A percentile compares a stretch with the other conserved stretches of the same genome.
These are phyloP conservation scores for Dryas alaskensis DNA, from an alignment of 306 rosid species.

Conservation along the genomic window DNA sequence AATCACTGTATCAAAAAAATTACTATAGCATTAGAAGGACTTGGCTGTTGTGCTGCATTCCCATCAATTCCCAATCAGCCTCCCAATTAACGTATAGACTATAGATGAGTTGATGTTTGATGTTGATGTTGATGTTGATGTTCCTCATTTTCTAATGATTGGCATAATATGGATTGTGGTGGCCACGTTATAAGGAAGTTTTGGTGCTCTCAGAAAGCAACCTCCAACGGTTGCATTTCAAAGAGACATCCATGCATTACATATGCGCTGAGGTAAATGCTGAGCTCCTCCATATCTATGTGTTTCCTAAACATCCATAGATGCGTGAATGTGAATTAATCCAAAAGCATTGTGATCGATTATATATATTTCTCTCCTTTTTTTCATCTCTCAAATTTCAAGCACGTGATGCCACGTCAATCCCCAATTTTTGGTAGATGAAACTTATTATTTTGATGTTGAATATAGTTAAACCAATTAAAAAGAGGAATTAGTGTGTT, in stretches of 20 bases:
- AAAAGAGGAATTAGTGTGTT: conserved; percentile 30
- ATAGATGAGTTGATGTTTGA: not conserved
- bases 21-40: too few relatives aligned
- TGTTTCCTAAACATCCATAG: not conserved
- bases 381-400: not conserved
- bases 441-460: not conserved
- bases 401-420: conserved; percentile 25
- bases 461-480: conserved; percentile 28
- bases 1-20: too few relatives aligned
- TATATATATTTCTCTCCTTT: not conserved
- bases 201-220: not conserved
- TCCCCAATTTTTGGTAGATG: conserved; percentile 31
- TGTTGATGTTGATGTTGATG: too few relatives aligned
- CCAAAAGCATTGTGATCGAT: not conserved
- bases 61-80: too few relatives aligned
- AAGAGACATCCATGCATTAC: not conserved
- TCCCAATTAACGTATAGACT: not conserved
- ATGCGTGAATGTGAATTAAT: not conserved
- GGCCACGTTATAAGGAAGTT: not conserved
- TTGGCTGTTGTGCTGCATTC: too few relatives aligned
- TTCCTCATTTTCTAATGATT: not conserved
- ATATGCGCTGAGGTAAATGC: not conserved
- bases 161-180: not conserved
- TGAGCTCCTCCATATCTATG: not conserved
- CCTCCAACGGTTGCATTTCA: not conserved